Conservation (phyloP, 306 rosid genomes). For the Prunus kanzakura region DNA sequence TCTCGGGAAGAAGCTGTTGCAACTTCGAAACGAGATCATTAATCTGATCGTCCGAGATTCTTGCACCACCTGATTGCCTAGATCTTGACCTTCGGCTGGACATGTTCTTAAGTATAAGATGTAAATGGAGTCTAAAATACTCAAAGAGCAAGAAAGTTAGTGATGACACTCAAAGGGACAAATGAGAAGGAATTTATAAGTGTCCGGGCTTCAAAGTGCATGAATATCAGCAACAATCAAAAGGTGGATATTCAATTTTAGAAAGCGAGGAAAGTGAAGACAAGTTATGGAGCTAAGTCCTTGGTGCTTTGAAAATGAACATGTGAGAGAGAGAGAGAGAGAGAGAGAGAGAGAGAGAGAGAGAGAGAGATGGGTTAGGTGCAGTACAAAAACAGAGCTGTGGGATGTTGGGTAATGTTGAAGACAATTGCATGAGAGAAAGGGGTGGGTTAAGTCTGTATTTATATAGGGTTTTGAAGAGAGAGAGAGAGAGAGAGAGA, state of each 20-base stretch:
- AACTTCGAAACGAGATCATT: conserved; percentile 88
- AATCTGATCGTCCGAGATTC: conserved; percentile 95
- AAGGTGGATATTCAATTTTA: neutral
- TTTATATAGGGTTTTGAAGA: conserved; percentile 47
- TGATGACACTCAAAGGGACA: neutral
- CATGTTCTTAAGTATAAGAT: conserved; percentile 26
- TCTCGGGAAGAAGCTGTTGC: conserved; percentile 95
- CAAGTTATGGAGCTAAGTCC: conserved; percentile 21
- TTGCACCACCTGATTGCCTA: conserved; percentile 67
- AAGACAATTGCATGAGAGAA: conserved; percentile 56
- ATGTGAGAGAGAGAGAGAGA: neutral
- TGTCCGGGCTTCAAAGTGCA: conserved; percentile 5
- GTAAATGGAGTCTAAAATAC: neutral
- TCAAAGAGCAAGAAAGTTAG: neutral
- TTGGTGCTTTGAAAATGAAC: neutral
- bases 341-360: neutral
- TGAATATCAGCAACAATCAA: neutral
- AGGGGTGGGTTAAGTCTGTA: conserved; percentile 39
- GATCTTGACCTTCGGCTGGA: conserved; percentile 71
- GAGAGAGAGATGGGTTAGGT: neutral
- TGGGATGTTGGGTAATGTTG: conserved; percentile 23
- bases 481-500: conserved; percentile 23
- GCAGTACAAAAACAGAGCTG: conserved; percentile 10
- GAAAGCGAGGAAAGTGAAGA: neutral
- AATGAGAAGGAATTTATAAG: neutral